Evolutionary conservation across 176 grass and related monocot species (phyloP).

Genomic region (Tillandsia fasciculata): DNA sequence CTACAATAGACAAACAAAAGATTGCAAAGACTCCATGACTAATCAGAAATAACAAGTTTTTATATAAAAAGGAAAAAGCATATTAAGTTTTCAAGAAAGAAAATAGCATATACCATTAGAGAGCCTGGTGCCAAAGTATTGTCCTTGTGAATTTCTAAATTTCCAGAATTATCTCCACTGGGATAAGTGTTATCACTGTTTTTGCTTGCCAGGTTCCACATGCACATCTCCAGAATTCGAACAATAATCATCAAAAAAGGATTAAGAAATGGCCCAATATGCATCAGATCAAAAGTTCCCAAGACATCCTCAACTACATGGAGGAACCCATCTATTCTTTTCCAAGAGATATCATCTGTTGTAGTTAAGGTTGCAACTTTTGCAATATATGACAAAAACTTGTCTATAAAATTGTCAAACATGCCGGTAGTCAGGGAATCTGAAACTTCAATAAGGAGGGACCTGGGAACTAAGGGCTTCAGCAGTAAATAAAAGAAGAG

Average conservation of each 20-base stretch:
- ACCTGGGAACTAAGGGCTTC: slow-evolving; percentile 51
- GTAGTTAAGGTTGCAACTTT: slow-evolving; percentile 38
- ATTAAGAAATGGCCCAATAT: slow-evolving; percentile 61
- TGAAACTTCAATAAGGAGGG: slow-evolving; percentile 37
- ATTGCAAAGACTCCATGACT: background rate
- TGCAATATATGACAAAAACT: slow-evolving; percentile 24
- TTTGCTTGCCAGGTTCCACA: slow-evolving; percentile 27
- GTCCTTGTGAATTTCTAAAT: slow-evolving; percentile 17
- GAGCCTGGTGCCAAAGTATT: slow-evolving; percentile 15
- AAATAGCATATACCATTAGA: slow-evolving; percentile 24
- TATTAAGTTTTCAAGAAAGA: slow-evolving; percentile 3
- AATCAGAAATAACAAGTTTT: background rate
- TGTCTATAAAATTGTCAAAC: slow-evolving; percentile 24
- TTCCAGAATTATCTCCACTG: slow-evolving; percentile 28
- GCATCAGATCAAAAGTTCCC: slow-evolving; percentile 61
- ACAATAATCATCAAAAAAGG: slow-evolving; percentile 65
- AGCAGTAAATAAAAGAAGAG: slow-evolving; percentile 76
- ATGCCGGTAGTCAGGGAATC: slow-evolving; percentile 20
- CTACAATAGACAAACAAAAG: too few relatives aligned
- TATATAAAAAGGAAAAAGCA: background rate
- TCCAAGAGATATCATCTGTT: slow-evolving; percentile 52
- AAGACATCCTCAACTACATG: slow-evolving; percentile 83
- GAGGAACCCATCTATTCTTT: slow-evolving; percentile 73
- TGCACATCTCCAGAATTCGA: slow-evolving; percentile 64
- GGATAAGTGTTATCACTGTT: slow-evolving; percentile 9